Evolutionary conservation across 306 rosid genomes (phyloP).

Genomic region (Adenanthera pavonina): DNA sequence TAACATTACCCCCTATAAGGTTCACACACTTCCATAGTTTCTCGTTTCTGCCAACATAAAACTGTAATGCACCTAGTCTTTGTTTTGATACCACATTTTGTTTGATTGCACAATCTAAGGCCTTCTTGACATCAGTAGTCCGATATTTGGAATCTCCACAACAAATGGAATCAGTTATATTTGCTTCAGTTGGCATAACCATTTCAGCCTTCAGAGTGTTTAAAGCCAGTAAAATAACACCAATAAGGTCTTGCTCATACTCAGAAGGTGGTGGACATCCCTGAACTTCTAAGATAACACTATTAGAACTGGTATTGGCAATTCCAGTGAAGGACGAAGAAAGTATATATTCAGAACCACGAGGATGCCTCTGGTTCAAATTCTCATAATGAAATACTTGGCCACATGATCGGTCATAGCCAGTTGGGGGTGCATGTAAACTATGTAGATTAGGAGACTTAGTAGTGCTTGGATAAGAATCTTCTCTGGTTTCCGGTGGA

Average conservation of each 20-base stretch:
- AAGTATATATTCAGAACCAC: constrained; percentile 35
- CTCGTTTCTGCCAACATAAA: constrained; percentile 65
- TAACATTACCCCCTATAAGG: constrained; percentile 51
- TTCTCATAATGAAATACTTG: constrained; percentile 48
- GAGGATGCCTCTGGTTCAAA: constrained; percentile 48
- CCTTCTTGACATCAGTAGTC: constrained; percentile 63
- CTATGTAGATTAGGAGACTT: constrained; percentile 41
- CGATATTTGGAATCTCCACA: constrained; percentile 69
- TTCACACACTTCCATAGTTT: constrained; percentile 78
- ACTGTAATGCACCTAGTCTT: constrained; percentile 54
- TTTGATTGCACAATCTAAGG: constrained; percentile 67
- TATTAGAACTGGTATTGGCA: constrained; percentile 43
- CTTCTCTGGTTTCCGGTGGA: constrained; percentile 45
- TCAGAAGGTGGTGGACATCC: constrained; percentile 60
- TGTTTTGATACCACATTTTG: constrained; percentile 60
- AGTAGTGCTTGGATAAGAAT: constrained; percentile 42
- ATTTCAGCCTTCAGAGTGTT: constrained; percentile 66
- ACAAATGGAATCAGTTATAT: constrained; percentile 69
- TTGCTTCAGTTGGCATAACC: constrained; percentile 71
- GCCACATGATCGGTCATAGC: constrained; percentile 42
- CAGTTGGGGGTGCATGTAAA: constrained; percentile 37
- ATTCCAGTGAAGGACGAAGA: constrained; percentile 35
- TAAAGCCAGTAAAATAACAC: constrained; percentile 64
- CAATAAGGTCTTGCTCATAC: constrained; percentile 60
- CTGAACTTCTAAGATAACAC: constrained; percentile 51